Base-by-base conservation (phyloP, 1,284 basidiomycete species). In the Apiotrichum akiyoshidainum region DNA sequence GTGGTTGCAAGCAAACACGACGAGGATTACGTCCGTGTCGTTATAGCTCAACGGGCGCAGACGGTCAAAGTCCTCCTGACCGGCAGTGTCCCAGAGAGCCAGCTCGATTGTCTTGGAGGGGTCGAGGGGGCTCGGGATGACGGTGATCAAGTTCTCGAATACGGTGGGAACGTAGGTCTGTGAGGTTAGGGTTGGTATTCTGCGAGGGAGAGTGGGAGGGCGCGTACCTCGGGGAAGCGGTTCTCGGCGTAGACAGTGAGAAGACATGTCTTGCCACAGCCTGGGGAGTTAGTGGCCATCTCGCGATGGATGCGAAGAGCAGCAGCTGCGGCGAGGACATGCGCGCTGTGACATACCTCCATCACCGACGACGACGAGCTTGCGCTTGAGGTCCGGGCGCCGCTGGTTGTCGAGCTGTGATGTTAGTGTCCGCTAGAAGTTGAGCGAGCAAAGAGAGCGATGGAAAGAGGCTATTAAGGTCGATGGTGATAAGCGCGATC, bases 151-250 rank as follows among this genome's bases (percentile, higher is more conserved):
- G 83, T 94, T 97, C 79, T 99, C 95, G 75, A 99, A 99, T 10
- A 99, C 94, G 21, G 94, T 99, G 26, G 95, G 94, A 63, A 98
- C 89, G 79, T 98, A 98, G 58, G 91, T 87, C 92, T 96, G 78
- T 35, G 48, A 1, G 53, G 40, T 17, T 9, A 44, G 52, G 47
- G 37, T 13, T 49, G 46, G 34, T 33, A 34, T 35, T 10, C 9
- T 12, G 17, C 13, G 35, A 5, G 13, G n/a, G 0, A 31, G 17
- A 21, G 48, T 11, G 47, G 16, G 5, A 65, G 26, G 26, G 7
- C 7, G 73, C 79, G 60, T 52, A 95, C 93, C 85, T 96, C 93
- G 52, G 96, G 95, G 78, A 99, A 99, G 49, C 93, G 86, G 74
- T 96, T 95, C 81, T 97, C 91, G 13, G 94, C 92, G 76, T 98